Conservation (phyloP, 208 protist species). For the Acanthamoeba triangularis region DNA sequence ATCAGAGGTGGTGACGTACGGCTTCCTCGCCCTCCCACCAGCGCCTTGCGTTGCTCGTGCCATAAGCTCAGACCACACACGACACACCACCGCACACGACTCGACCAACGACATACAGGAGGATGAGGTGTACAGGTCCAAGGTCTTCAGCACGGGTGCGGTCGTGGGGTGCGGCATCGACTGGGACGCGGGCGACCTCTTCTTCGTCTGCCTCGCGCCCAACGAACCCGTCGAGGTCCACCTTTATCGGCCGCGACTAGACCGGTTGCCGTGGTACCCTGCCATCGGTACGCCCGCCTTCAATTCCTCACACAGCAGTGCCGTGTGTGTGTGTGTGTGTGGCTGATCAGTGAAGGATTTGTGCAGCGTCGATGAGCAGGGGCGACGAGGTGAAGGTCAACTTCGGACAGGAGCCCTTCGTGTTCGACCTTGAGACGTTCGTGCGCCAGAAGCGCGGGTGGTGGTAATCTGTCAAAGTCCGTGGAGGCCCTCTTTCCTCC, state of each 20-base stretch:
- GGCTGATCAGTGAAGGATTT: not conserved
- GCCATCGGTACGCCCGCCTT: conserved; percentile 4
- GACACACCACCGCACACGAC: too few species aligned
- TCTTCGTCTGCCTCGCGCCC: not conserved
- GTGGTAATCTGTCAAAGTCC: too few species aligned
- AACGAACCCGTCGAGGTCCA: not conserved
- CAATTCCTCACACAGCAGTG: not conserved
- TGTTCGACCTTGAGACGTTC: conserved; percentile 32
- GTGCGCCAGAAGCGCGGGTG: not conserved
- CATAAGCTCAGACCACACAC: not conserved
- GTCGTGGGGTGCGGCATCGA: conserved; percentile 19
- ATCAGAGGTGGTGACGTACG: not conserved
- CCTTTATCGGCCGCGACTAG: not conserved
- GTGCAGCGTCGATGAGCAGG: not conserved
- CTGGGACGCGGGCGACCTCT: conserved; percentile 6
- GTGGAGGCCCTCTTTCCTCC: too few species aligned
- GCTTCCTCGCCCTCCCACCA: not conserved
- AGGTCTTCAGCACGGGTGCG: not conserved
- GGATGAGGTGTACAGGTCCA: not conserved
- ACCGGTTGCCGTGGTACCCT: not conserved
- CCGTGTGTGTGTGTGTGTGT: not conserved
- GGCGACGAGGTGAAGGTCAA: conserved; percentile 14
- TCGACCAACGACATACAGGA: not conserved
- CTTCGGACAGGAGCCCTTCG: conserved; percentile 29
- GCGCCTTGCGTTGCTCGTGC: not conserved